Conservation (phyloP, 192 early-diverging fungal species). For the Linnemannia schmuckeri region DNA sequence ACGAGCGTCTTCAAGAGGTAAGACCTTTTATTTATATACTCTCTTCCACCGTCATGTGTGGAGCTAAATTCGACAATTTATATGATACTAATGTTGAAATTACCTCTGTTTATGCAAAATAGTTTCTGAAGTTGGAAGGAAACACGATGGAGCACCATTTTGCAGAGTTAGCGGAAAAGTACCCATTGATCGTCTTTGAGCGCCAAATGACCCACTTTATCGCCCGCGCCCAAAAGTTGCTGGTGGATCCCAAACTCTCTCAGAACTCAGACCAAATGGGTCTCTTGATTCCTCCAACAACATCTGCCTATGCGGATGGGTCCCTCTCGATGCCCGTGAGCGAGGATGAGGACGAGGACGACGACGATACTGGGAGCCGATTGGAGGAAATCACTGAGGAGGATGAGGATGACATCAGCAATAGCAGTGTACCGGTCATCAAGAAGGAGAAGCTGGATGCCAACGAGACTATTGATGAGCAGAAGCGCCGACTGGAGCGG, state of each 20-base stretch:
- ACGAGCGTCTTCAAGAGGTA: conserved; percentile 46
- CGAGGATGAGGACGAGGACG: conserved; percentile 60
- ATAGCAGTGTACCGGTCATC: background rate
- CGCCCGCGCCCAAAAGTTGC: conserved; percentile 56
- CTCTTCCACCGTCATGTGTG: background rate
- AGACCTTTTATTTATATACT: conserved; percentile 33
- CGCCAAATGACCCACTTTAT: conserved; percentile 65
- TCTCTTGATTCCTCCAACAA: conserved; percentile 44
- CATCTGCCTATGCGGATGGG: conserved; percentile 57
- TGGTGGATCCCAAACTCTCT: conserved; percentile 61
- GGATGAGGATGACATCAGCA: conserved; percentile 15
- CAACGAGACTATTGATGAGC: conserved; percentile 13
- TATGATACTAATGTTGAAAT: background rate
- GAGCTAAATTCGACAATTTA: background rate
- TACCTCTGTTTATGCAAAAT: background rate
- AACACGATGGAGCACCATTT: conserved; percentile 56
- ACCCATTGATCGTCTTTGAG: conserved; percentile 64
- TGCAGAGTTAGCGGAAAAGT: conserved; percentile 54
- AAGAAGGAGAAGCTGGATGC: background rate
- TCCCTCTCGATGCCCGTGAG: conserved; percentile 67
- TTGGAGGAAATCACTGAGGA: conserved; percentile 48
- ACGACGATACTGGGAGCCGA: conserved; percentile 18
- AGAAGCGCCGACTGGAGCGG: background rate
- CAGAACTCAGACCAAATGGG: conserved; percentile 39
- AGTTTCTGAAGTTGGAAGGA: conserved; percentile 58